Base-by-base conservation (phyloP, 176 grass and related monocot species). In the Carex littledalei region DNA sequence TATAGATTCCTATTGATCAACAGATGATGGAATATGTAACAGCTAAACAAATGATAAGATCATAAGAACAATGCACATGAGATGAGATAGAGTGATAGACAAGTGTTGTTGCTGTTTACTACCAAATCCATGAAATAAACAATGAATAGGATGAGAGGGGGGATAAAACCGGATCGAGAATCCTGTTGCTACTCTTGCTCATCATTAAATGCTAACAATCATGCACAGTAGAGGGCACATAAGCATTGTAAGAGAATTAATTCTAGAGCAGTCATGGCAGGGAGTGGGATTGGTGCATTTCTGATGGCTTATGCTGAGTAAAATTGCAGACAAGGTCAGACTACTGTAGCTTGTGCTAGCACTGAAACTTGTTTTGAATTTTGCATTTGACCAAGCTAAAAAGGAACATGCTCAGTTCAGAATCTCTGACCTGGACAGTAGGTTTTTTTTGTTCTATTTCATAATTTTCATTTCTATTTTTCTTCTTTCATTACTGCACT, bases 1-100 rank as follows among this genome's bases (percentile, higher is more conserved):
- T 39, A 39, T 1, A 39, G 43, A 45, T 55, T 57, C 87, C 83
- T 91, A 83, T 59, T 85, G 56, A 89, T 77, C 59, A 87, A 89
- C 63, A 87, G 79, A 8, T 57, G 83, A 91, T 49, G 58, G 87
- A 86, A 94, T 67, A 86, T 82, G 74, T 64, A 83, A 86, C 21
- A 84, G 62, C 43, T 80, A 89, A 84, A 80, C 86, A 79, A 78
- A 94, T 37, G 86, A 76, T 63, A 89, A 52, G 78, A 84, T 80
- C 32, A 84, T 63, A 88, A 58, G 78, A 84, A 67, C 18, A 84
- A 84, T 64, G 65, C 72, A 81, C 43, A 71, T 9, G 85, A 70
- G 67, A 78, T 84, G 45, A 45, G 41, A 45, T 1, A 88, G 29
- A 29, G 26, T 26, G 29, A 29, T 29, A 29, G 82, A 88, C 67